These are phyloP conservation scores for Platismatia glauca DNA, from an alignment of 495 filamentous ascomycete genomes.

Conservation along the genomic window DNA sequence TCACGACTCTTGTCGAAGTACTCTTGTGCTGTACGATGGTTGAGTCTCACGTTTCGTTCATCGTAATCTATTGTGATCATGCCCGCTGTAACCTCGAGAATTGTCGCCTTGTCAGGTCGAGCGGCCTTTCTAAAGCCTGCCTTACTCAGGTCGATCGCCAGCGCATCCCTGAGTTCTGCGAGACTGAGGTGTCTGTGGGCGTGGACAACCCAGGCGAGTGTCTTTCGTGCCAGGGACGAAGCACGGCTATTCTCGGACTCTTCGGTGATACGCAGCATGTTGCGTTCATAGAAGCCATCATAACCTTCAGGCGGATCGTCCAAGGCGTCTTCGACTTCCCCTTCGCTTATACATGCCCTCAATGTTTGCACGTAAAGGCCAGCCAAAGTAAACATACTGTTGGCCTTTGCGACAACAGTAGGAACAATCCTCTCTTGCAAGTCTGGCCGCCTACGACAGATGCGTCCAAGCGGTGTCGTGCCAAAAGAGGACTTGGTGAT, in stretches of 20 bases:
- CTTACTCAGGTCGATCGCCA: slow-evolving; percentile 21
- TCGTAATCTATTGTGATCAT: slow-evolving; percentile 19
- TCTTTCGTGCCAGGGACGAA: slow-evolving; percentile 8
- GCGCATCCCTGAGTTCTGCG: slow-evolving; percentile 24
- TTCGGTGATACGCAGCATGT: slow-evolving; percentile 2
- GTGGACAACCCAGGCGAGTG: slow-evolving; percentile 21
- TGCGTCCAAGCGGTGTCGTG: slow-evolving; percentile 19
- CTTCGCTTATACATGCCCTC: slow-evolving; percentile 7
- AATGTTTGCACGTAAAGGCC: slow-evolving; percentile 23
- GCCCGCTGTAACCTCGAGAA: slow-evolving; percentile 24
- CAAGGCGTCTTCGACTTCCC: slow-evolving; percentile 18
- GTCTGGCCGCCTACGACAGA: slow-evolving; percentile 14
- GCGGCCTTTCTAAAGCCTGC: slow-evolving; percentile 10
- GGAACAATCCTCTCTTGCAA: slow-evolving; percentile 19
- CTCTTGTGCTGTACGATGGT: slow-evolving; percentile 22
- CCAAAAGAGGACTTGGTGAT: slow-evolving; percentile 7
- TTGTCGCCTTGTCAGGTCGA: slow-evolving; percentile 14
- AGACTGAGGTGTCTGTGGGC: slow-evolving; percentile 21
- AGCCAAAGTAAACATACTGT: slow-evolving; percentile 26
- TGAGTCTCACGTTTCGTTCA: slow-evolving; percentile 18
- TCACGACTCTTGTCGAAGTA: slow-evolving; percentile 23
- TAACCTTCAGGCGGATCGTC: slow-evolving; percentile 21
- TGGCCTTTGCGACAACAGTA: slow-evolving; percentile 19
- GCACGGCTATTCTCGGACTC: slow-evolving; percentile 11
- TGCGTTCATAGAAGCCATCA: slow-evolving; percentile 19